A percentile compares a stretch with the other conserved stretches of the same genome.
Conservation (phyloP, 768 basidiomycete species). For the Cyclocybe aegerita region DNA sequence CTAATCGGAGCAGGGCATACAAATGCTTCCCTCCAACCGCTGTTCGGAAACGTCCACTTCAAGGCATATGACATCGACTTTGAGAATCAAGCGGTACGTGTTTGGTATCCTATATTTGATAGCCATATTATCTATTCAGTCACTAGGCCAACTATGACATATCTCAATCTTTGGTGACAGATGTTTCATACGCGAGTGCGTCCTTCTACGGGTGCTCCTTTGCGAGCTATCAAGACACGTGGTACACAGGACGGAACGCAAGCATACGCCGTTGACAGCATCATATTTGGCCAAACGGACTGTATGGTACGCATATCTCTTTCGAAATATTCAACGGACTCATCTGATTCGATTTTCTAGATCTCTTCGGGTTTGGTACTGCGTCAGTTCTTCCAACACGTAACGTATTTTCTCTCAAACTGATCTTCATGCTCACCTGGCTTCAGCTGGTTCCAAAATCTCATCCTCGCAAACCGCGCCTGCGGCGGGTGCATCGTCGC, state of each 20-base stretch:
- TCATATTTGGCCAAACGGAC: conserved; percentile 63
- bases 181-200: conserved; percentile 64
- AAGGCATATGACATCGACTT: conserved; percentile 68
- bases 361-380: conserved; percentile 61
- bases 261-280: conserved; percentile 59
- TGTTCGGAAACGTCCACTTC: conserved; percentile 58
- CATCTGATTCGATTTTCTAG: conserved; percentile 22
- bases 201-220: conserved; percentile 67
- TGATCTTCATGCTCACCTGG: not conserved
- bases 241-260: conserved; percentile 59
- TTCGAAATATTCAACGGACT: not conserved
- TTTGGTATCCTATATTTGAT: not conserved
- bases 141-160: conserved; percentile 54
- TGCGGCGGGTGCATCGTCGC: conserved; percentile 68
- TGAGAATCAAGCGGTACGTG: conserved; percentile 60
- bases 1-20: conserved; percentile 61
- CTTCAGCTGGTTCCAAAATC: conserved; percentile 57
- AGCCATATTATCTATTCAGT: not conserved
- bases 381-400: conserved; percentile 35
- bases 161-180: conserved; percentile 60
- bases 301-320: conserved; percentile 35
- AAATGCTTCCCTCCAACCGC: conserved; percentile 50
- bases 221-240: conserved; percentile 64
- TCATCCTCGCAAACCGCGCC: conserved; percentile 58
- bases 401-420: not conserved